phyloP scores from a whole-genome alignment of 2,329 filamentous ascomycete genomes.

The Furcasterigmium sp. region DNA sequence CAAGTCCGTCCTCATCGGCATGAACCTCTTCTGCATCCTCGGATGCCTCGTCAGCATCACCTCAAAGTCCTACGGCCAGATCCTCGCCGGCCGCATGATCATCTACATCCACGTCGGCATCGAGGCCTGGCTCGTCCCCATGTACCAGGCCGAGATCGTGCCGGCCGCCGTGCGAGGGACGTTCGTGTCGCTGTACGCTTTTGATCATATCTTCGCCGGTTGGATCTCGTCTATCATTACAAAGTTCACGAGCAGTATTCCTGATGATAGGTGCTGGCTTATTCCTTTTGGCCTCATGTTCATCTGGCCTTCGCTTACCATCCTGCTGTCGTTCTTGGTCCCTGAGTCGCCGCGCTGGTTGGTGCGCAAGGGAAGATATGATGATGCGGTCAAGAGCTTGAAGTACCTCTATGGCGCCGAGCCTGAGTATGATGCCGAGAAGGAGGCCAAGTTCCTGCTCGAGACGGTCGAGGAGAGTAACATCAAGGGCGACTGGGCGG shows the following conservation, averaged over 20 bases:
- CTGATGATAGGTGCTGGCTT: slow-evolving; percentile 12
- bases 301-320: slow-evolving; percentile 9
- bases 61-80: slow-evolving; percentile 8
- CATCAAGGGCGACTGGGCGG: slow-evolving; percentile 6
- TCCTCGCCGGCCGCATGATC: slow-evolving; percentile 13
- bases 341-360: slow-evolving; percentile 22
- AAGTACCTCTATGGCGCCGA: slow-evolving; percentile 11
- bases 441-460: slow-evolving; percentile 9
- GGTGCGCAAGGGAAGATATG: slow-evolving; percentile 12
- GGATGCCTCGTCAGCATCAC: slow-evolving; percentile 10
- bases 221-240: slow-evolving; percentile 15
- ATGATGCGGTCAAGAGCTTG: slow-evolving; percentile 10
- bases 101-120: slow-evolving; percentile 14
- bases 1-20: slow-evolving; percentile 10
- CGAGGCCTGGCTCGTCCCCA: slow-evolving; percentile 13
- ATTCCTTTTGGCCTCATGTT: slow-evolving; percentile 13
- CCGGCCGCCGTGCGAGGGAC: slow-evolving; percentile 13
- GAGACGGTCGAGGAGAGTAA: slow-evolving; percentile 8
- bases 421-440: slow-evolving; percentile 11
- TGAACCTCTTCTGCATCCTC: slow-evolving; percentile 12
- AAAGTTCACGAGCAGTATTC: slow-evolving; percentile 13
- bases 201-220: slow-evolving; percentile 14
- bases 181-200: slow-evolving; percentile 12
- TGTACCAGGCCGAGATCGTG: slow-evolving; percentile 16
- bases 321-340: slow-evolving; percentile 11